phyloP scores from a whole-genome alignment of 495 filamentous ascomycete genomes.

The Hypoxylon lenormandii region DNA sequence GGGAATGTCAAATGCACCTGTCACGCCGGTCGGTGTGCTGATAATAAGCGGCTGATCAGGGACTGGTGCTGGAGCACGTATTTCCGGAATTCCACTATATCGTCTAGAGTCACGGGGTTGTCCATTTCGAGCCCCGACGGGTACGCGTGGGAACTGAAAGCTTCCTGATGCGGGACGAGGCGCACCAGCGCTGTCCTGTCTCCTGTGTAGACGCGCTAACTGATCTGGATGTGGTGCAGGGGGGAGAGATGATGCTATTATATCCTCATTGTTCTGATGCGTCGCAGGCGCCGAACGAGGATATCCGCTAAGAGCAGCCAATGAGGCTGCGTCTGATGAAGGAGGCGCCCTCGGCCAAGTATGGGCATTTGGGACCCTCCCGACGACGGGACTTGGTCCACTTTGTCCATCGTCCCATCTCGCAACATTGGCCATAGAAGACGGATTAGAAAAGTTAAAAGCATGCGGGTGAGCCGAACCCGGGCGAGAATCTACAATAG shows the following conservation, averaged over 20 bases:
- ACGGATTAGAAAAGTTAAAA: slow-evolving; percentile 46
- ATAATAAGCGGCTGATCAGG: slow-evolving; percentile 62
- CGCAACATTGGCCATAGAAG: slow-evolving; percentile 39
- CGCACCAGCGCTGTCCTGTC: slow-evolving; percentile 30
- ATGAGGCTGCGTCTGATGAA: slow-evolving; percentile 20
- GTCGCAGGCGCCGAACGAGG: slow-evolving; percentile 59
- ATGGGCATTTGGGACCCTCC: slow-evolving; percentile 55
- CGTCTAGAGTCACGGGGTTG: slow-evolving; percentile 28
- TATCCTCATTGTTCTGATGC: slow-evolving; percentile 44
- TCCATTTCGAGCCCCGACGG: slow-evolving; percentile 40
- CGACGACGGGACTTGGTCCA: slow-evolving; percentile 36
- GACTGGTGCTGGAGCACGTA: slow-evolving; percentile 40
- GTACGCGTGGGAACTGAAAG: slow-evolving; percentile 51
- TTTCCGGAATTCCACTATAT: slow-evolving; percentile 42
- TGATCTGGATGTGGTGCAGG: slow-evolving; percentile 51
- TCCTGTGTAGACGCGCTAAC: slow-evolving; percentile 42
- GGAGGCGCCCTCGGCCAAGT: slow-evolving; percentile 60
- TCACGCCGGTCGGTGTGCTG: slow-evolving; percentile 61
- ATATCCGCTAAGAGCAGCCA: slow-evolving; percentile 49
- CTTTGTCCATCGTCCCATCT: slow-evolving; percentile 18
- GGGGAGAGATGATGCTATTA: slow-evolving; percentile 50
- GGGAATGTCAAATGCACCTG: slow-evolving; percentile 58
- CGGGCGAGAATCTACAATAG: slow-evolving; percentile 22
- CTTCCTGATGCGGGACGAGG: slow-evolving; percentile 51
- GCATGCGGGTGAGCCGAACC: slow-evolving; percentile 39